These are phyloP conservation scores for Austropuccinia psidii DNA, from an alignment of 1,284 basidiomycete species.

Conservation along the genomic window DNA sequence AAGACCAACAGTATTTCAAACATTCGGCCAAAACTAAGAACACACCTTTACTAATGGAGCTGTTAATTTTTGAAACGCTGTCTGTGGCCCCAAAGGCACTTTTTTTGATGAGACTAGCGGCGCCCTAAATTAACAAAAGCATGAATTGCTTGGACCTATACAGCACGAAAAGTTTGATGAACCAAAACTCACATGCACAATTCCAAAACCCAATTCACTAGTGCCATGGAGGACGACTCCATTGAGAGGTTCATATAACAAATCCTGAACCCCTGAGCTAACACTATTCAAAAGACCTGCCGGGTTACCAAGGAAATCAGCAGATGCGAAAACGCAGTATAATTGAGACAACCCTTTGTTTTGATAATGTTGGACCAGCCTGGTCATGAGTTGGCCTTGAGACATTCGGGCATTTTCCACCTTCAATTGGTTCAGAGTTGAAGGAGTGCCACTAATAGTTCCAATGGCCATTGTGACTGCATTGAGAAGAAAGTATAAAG, in stretches of 20 bases:
- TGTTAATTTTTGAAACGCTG: conserved; percentile 93
- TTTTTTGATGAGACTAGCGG: conserved; percentile 97
- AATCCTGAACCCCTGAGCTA: conserved; percentile 95
- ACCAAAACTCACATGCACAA: conserved; percentile 65
- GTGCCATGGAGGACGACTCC: conserved; percentile 97
- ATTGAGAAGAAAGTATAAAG: conserved; percentile 85
- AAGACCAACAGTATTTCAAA: too few relatives aligned
- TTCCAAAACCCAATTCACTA: conserved; percentile 89
- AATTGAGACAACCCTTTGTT: conserved; percentile 90
- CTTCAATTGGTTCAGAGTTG: conserved; percentile 87
- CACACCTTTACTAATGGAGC: conserved; percentile 88
- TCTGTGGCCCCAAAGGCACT: conserved; percentile 95
- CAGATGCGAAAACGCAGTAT: conserved; percentile 91
- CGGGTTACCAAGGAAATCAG: conserved; percentile 77
- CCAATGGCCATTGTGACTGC: conserved; percentile 94
- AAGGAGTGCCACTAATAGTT: conserved; percentile 93
- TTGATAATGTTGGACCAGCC: conserved; percentile 85
- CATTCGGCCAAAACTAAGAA: too few relatives aligned
- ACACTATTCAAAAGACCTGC: conserved; percentile 98
- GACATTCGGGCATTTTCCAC: conserved; percentile 91
- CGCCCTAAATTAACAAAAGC: conserved; percentile 65
- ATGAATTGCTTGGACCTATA: conserved; percentile 25
- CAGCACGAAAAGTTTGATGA: neutral
- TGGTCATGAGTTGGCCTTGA: conserved; percentile 69
- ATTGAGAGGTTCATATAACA: conserved; percentile 98